These are phyloP conservation scores for Stagonosporopsis tanaceti DNA, from an alignment of 2,329 filamentous ascomycete genomes.

Conservation along the genomic window DNA sequence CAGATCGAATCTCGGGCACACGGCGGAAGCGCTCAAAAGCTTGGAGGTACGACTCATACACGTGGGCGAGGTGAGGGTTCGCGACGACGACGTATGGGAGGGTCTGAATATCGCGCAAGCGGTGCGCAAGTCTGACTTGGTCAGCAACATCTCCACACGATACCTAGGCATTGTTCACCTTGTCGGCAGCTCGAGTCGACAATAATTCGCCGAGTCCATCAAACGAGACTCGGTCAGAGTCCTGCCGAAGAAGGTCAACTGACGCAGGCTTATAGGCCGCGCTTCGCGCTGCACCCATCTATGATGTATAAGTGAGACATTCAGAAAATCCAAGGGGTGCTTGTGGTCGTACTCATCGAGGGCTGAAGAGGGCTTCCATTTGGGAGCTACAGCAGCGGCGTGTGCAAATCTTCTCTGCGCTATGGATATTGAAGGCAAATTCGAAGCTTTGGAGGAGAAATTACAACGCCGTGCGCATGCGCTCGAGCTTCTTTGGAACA, in stretches of 20 bases:
- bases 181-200: constrained; percentile 90
- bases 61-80: constrained; percentile 92
- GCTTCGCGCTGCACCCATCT: constrained; percentile 95
- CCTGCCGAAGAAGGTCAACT: constrained; percentile 96
- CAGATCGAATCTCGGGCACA: constrained; percentile 79
- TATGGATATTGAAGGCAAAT: neutral
- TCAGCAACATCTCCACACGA: constrained; percentile 19
- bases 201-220: constrained; percentile 95
- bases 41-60: constrained; percentile 95
- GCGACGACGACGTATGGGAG: constrained; percentile 94
- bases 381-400: constrained; percentile 54
- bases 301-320: constrained; percentile 17
- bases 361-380: constrained; percentile 66
- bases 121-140: constrained; percentile 77
- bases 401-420: constrained; percentile 26
- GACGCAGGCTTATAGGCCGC: constrained; percentile 92
- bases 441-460: constrained; percentile 21
- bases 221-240: constrained; percentile 89
- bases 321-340: neutral
- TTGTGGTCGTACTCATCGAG: constrained; percentile 63
- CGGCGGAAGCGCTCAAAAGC: constrained; percentile 93
- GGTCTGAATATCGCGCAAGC: constrained; percentile 95
- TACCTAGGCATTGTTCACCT: constrained; percentile 58
- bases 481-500: constrained; percentile 14
- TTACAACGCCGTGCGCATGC: constrained; percentile 13